Evolutionary conservation across 2,329 filamentous ascomycete species (phyloP).

Genomic region (Fusarium mundagurra): DNA sequence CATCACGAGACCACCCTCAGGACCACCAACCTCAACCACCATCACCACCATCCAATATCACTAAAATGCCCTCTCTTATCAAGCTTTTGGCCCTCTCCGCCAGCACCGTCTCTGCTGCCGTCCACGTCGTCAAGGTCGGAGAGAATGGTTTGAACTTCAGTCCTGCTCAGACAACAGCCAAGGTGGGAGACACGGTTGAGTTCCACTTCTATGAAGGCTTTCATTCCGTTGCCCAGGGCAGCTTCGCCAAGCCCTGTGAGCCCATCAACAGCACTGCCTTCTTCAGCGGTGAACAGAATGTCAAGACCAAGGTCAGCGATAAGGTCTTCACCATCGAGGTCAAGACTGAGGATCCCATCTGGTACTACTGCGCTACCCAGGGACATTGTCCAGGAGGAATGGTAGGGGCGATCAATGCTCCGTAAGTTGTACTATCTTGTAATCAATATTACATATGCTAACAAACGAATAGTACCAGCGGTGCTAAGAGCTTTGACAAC

Average conservation of each 20-base stretch:
- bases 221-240: conserved; percentile 70
- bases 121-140: conserved; percentile 40
- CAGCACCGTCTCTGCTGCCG: conserved; percentile 18
- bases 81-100: conserved; percentile 22
- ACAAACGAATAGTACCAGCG: conserved; percentile 18
- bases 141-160: conserved; percentile 55
- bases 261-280: conserved; percentile 63
- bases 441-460: background rate
- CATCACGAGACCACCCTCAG: background rate
- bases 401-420: conserved; percentile 58
- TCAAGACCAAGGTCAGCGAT: conserved; percentile 19
- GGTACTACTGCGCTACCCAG: conserved; percentile 70
- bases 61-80: conserved; percentile 27
- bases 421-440: conserved; percentile 27
- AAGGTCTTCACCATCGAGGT: conserved; percentile 35
- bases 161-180: conserved; percentile 61
- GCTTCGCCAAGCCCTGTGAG: conserved; percentile 67
- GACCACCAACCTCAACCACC: background rate
- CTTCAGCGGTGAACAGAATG: conserved; percentile 45
- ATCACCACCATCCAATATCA: background rate
- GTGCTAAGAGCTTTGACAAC: conserved; percentile 21
- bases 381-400: conserved; percentile 70
- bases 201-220: conserved; percentile 60
- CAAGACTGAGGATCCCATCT: conserved; percentile 63
- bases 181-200: conserved; percentile 58